Base-by-base conservation (phyloP, 306 rosid species). In the Cotoneaster glaucophyllus region DNA sequence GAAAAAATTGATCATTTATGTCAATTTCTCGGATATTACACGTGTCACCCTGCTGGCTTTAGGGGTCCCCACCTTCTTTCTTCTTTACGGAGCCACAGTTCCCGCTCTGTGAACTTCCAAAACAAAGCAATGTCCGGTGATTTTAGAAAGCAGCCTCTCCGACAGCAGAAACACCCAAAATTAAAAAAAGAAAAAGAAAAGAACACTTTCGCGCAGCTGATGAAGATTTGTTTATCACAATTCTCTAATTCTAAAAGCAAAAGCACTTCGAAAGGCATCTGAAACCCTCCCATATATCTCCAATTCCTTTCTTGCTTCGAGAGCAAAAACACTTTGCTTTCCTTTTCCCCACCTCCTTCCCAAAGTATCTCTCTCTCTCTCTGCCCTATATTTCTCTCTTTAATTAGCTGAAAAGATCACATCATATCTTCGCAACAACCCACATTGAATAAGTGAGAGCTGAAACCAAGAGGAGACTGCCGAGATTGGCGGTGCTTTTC, bases 251-350 rank as follows among this genome's bases (percentile, higher is more conserved):
- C 74, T 71, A 66, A 84, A 81, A 84, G 82, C 84, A 45, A 80
- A 81, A 70, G 84, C 74, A 66, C 69, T 56, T 41, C 67, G 26
- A 28, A 56, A 67, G 31, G 61, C 74, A 44, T 43, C 15, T 61
- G 44, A 17, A 53, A 73, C 32, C 10, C 64, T 57, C 66, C 4
- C 32, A 25, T 25, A 25, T 25, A 17, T 25, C 63, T 31, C 80
- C 73, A 77, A 80, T 89, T 83, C 91, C 79, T 83, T 87, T 83
- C 97, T 86, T 93, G 82, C 77, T 56, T 69, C 58, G 78, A 8
- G 90, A 85, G 90, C 90, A 87, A 89, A 66, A 76, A 15, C 22
- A 32, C 66, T 61, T 61, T 26, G 34, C 34, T 10, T 61, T 61
- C 70, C 74, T 67, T 84, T 87, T 78, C 82, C 87, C 85, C 78